phyloP scores from a whole-genome alignment of 306 rosid species.

The Arachis hypogaea region DNA sequence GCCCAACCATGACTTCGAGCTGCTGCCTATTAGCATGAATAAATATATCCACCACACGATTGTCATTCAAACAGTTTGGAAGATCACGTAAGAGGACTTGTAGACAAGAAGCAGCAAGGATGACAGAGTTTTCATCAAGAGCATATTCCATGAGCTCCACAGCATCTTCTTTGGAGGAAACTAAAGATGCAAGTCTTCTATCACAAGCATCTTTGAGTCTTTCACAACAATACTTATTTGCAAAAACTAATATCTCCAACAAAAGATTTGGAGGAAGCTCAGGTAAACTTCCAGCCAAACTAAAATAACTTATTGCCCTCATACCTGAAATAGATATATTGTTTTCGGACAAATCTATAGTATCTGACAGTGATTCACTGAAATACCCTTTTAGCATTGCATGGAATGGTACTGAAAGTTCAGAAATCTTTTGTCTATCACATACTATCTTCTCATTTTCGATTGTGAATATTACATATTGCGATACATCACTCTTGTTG shows the following conservation, averaged over 20 bases:
- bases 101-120: constrained; percentile 86
- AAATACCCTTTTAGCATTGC: constrained; percentile 93
- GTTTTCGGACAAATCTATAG: constrained; percentile 84
- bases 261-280: constrained; percentile 72
- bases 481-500: constrained; percentile 48
- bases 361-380: constrained; percentile 73
- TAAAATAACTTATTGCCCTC: constrained; percentile 70
- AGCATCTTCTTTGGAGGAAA: constrained; percentile 81
- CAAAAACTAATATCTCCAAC: constrained; percentile 81
- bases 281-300: constrained; percentile 57
- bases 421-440: constrained; percentile 77
- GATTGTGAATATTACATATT: constrained; percentile 62
- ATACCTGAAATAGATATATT: constrained; percentile 71
- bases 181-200: constrained; percentile 74
- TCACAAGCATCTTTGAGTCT: constrained; percentile 87
- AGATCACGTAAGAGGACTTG: constrained; percentile 83
- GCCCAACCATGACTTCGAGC: constrained; percentile 79
- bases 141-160: constrained; percentile 85
- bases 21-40: constrained; percentile 59
- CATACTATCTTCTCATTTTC: constrained; percentile 76
- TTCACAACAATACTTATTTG: constrained; percentile 85
- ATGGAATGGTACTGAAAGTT: constrained; percentile 81
- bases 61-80: constrained; percentile 75
- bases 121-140: constrained; percentile 66
- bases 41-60: constrained; percentile 72